Evolutionary conservation across 352 stramenopile species (phyloP).

Genomic region (Globisporangium barbulae): DNA sequence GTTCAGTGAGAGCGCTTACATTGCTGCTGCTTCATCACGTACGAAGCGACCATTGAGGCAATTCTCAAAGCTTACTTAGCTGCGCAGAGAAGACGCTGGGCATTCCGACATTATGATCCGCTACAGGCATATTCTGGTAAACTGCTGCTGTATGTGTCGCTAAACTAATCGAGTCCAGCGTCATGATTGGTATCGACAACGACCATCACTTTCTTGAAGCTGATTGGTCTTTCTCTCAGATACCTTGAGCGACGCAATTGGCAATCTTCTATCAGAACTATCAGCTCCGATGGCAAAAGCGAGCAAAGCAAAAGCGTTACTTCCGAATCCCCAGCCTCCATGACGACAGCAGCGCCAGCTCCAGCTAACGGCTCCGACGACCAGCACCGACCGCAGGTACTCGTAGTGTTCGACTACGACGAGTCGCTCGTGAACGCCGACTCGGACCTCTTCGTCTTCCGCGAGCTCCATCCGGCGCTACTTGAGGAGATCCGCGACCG

Average conservation of each 20-base stretch:
- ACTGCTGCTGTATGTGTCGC: too few species aligned
- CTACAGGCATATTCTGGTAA: too few species aligned
- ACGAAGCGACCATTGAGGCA: too few species aligned
- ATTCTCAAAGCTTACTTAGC: too few species aligned
- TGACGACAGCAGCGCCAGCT: neutral
- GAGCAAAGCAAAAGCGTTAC: neutral
- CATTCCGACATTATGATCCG: too few species aligned
- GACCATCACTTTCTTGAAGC: neutral
- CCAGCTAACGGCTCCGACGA: neutral
- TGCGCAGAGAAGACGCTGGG: too few species aligned
- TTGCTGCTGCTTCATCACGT: too few species aligned
- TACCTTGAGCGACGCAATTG: neutral
- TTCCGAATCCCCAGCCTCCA: neutral
- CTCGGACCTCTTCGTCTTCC: slow-evolving; percentile 34
- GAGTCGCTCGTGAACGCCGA: slow-evolving; percentile 43
- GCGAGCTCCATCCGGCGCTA: slow-evolving; percentile 29
- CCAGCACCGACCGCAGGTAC: neutral
- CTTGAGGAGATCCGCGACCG: slow-evolving; percentile 20
- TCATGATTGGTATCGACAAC: neutral
- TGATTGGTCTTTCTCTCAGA: neutral
- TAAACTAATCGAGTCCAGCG: neutral
- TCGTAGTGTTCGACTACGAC: slow-evolving; percentile 61
- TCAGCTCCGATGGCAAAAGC: too few species aligned
- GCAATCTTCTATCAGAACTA: neutral
- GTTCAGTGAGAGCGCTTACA: too few species aligned